Base-by-base conservation (phyloP, 2,329 filamentous ascomycete species). In the Colletotrichum salicis region DNA sequence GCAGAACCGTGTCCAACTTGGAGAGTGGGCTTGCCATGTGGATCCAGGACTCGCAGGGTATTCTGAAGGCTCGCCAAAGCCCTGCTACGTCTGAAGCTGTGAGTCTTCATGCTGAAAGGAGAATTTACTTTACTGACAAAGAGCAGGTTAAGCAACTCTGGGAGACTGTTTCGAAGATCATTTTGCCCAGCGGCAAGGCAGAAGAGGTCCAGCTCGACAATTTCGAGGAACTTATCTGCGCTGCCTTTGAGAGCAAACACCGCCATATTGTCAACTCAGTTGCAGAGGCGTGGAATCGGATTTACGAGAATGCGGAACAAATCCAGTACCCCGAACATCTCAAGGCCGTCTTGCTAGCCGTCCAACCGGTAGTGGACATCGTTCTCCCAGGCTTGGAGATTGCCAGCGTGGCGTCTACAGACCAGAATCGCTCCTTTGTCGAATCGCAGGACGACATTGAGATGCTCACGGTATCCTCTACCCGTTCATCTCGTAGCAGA, bases 301-400 rank as follows among this genome's bases (percentile, higher is more conserved):
- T 91, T 0, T 94, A 94, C 77, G 90, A 90, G 24, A 82, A 87
- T 19, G 86, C 88, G 51, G 84, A 89, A 4, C 82, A 83, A 5
- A 77, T 94, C 1, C 82, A 88, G 29, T 96, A 94, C 79, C 92
- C 94, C 0, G 80, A 87, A 12, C 84, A 84, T 35, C 84, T 97
- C 5, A 90, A 90, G 75, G 80, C 85, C 2, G 87, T 91, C 1
- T 83, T 97, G 41, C 84, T 88, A 31, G 88, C 87, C 19, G 81
- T 95, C 13, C 86, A 87, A n/a, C 81, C 86, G 1, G 84, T 88
- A 64, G 80, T 86, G 12, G 85, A 88, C 56, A 78, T 88, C 54
- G 74, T 82, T 12, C 77, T 87, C 3, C 86, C 86, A 0, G 86
- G 84, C 3, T 74, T 85, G 33, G 83, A 85, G 22, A 67, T 81